Percentiles rank a stretch among this genome's conserved stretches.
These are phyloP conservation scores for Quercus tomentella DNA, from an alignment of 331 rosid genomes.

Conservation along the genomic window DNA sequence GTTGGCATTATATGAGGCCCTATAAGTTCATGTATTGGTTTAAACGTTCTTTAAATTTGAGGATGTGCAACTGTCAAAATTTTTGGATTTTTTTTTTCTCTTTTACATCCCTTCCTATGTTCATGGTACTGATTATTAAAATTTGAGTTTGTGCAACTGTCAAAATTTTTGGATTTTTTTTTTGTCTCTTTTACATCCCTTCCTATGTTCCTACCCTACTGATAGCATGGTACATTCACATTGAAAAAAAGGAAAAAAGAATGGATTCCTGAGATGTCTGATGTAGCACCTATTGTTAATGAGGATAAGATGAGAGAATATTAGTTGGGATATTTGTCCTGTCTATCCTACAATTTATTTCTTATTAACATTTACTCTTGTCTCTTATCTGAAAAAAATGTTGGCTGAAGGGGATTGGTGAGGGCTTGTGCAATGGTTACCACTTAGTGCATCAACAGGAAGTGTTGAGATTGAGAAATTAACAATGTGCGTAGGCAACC, in stretches of 20 bases:
- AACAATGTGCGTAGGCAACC: neutral
- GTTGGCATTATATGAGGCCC: no score
- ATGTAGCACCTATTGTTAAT: neutral
- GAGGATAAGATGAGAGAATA: neutral
- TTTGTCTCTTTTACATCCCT: neutral
- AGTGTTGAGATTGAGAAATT: no score
- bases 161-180: neutral
- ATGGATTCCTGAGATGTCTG: neutral
- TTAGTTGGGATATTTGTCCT: neutral
- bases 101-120: neutral
- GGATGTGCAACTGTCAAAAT: neutral
- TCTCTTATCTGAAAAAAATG: neutral
- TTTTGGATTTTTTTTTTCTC: neutral
- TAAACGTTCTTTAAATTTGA: neutral
- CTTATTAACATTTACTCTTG: neutral
- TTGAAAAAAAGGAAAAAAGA: neutral
- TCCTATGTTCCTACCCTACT: neutral
- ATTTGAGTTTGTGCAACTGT: neutral
- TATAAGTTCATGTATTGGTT: neutral
- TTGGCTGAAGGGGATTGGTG: neutral
- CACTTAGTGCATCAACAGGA: neutral
- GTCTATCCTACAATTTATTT: neutral
- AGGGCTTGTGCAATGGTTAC: neutral
- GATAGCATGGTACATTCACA: neutral
- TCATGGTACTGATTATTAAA: neutral